These are phyloP conservation scores for Pseudogymnoascus sp. DNA, from an alignment of 2,329 filamentous ascomycete genomes.

Conservation along the genomic window DNA sequence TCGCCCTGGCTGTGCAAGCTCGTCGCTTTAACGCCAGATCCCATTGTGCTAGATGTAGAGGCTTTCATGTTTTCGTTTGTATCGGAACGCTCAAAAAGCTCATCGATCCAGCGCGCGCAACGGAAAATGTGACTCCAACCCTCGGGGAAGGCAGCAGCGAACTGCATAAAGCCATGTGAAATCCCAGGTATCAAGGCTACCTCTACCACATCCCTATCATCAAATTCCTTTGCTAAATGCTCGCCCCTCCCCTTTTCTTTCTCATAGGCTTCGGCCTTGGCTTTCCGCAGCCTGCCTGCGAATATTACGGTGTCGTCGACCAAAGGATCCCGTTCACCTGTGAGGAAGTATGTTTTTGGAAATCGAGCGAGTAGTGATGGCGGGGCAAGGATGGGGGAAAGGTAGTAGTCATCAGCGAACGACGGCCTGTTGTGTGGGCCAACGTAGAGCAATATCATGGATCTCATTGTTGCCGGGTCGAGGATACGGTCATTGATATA, in stretches of 20 bases:
- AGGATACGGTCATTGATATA: conserved; percentile 96
- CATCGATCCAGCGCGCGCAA: conserved; percentile 72
- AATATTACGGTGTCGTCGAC: conserved; percentile 98
- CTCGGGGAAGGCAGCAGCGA: conserved; percentile 78
- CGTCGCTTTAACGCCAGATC: conserved; percentile 11
- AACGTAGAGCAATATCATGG: conserved; percentile 97
- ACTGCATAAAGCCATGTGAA: conserved; percentile 89
- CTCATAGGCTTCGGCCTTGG: conserved; percentile 51
- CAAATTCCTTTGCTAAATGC: conserved; percentile 46
- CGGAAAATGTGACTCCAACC: conserved; percentile 82
- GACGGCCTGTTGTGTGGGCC: conserved; percentile 89
- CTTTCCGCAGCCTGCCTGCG: conserved; percentile 75
- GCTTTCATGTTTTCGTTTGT: conserved; percentile 30
- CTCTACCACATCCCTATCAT: conserved; percentile 69
- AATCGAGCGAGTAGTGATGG: conserved; percentile 78
- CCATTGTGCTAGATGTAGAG: conserved; percentile 15
- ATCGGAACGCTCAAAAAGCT: conserved; percentile 56
- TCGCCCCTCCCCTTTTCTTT: conserved; percentile 44
- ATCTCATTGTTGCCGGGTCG: conserved; percentile 96
- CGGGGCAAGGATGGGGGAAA: conserved; percentile 84
- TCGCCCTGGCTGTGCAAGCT: not conserved
- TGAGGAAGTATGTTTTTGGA: conserved; percentile 88
- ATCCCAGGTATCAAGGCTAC: conserved; percentile 81
- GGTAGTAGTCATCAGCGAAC: conserved; percentile 81
- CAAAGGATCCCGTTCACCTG: conserved; percentile 87